phyloP scores from a whole-genome alignment of 352 stramenopile genomes.

The Elongisporangium prolatum region DNA sequence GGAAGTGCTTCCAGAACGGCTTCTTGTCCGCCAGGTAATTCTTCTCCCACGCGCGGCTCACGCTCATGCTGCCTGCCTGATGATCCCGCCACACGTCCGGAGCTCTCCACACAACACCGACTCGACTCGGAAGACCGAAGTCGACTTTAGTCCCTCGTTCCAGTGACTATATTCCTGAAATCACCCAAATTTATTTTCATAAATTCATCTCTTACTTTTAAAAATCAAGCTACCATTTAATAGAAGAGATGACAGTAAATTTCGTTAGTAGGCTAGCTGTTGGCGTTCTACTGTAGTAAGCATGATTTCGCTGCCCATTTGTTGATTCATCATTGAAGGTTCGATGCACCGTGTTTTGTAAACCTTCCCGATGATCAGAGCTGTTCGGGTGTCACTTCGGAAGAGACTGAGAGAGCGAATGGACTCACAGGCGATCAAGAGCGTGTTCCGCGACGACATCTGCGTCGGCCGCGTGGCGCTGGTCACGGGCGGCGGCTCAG shows the following conservation, averaged over 20 bases:
- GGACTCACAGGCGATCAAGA: conserved; percentile 42
- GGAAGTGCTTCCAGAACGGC: conserved; percentile 82
- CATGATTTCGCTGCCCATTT: too few relatives aligned
- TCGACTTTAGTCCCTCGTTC: too few relatives aligned
- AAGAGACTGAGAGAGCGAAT: conserved; percentile 16
- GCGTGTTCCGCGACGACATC: conserved; percentile 51
- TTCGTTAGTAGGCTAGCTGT: too few relatives aligned
- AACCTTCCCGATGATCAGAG: not conserved
- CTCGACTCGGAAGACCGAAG: too few relatives aligned
- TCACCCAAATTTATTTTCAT: too few relatives aligned
- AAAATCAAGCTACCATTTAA: too few relatives aligned
- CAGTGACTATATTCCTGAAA: too few relatives aligned
- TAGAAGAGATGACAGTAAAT: too few relatives aligned
- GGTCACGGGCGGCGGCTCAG: conserved; percentile 92
- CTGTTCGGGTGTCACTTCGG: not conserved
- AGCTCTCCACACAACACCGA: too few relatives aligned
- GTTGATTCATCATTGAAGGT: conserved; percentile 4
- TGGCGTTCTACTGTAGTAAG: too few relatives aligned
- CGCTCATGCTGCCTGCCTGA: conserved; percentile 20
- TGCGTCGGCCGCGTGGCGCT: conserved; percentile 79
- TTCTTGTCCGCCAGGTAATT: conserved; percentile 84
- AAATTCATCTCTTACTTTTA: too few relatives aligned
- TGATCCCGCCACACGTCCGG: not conserved
- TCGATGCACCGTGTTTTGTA: not conserved
- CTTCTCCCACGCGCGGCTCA: conserved; percentile 42